A percentile compares a stretch with the other conserved stretches of the same genome.
Evolutionary conservation across 2,329 filamentous ascomycete species (phyloP).

Genomic region (Ambrosiella xylebori): DNA sequence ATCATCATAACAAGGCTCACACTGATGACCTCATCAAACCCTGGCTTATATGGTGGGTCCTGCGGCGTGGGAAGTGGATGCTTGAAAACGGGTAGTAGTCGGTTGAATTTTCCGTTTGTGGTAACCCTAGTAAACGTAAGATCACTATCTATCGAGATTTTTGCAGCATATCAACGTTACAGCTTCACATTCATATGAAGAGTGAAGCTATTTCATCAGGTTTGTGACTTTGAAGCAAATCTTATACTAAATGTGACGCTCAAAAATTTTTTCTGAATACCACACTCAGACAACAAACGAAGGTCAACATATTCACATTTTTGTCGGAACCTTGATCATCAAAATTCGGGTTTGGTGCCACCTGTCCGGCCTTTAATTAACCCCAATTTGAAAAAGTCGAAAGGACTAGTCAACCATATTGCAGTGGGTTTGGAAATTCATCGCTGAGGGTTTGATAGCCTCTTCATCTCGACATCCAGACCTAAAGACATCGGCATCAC

Average conservation of each 20-base stretch:
- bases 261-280: too few species aligned
- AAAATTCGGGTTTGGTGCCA: background rate
- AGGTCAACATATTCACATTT: too few species aligned
- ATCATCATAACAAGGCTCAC: slow-evolving; percentile 1
- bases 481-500: background rate
- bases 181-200: background rate
- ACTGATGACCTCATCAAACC: background rate
- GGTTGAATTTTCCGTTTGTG: background rate
- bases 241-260: background rate
- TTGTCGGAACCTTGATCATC: too few species aligned
- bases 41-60: background rate
- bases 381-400: slow-evolving; percentile 8
- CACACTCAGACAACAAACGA: background rate
- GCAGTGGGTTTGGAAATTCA: background rate
- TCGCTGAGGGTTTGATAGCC: slow-evolving; percentile 3
- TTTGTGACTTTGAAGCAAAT: too few species aligned
- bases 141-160: background rate
- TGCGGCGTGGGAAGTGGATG: background rate
- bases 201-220: background rate
- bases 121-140: background rate
- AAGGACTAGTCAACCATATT: background rate
- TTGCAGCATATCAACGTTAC: background rate
- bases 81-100: slow-evolving; percentile 2
- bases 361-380: background rate
- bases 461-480: slow-evolving; percentile 2